These are phyloP conservation scores for Peronospora tabacina DNA, from an alignment of 352 stramenopile genomes.

Conservation along the genomic window DNA sequence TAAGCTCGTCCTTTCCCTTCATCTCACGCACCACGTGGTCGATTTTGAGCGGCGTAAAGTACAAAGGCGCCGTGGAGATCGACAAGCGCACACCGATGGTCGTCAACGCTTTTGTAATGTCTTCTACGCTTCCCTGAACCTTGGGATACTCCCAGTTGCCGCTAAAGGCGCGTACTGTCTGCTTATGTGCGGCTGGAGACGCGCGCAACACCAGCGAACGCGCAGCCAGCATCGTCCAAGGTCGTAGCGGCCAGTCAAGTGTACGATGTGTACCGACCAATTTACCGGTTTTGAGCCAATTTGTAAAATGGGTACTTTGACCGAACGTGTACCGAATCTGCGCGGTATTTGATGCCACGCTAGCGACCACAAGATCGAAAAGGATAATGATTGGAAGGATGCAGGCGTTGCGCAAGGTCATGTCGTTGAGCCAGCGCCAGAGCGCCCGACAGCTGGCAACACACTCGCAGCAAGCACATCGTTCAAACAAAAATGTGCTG, in stretches of 20 bases:
- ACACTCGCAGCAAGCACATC: conserved; percentile 32
- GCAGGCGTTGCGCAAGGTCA: conserved; percentile 60
- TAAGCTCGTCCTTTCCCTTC: conserved; percentile 62
- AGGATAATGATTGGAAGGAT: conserved; percentile 34
- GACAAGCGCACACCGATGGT: conserved; percentile 67
- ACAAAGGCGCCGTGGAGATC: conserved; percentile 67
- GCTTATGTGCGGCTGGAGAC: conserved; percentile 8
- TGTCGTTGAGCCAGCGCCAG: conserved; percentile 47
- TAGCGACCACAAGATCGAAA: background rate
- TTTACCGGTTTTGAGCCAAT: conserved; percentile 3
- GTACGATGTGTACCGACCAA: background rate
- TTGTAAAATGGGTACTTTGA: background rate
- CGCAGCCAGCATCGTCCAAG: conserved; percentile 21
- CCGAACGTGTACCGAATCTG: background rate
- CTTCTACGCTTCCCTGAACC: conserved; percentile 60
- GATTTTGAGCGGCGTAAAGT: conserved; percentile 79
- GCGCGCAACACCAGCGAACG: conserved; percentile 19
- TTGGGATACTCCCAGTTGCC: conserved; percentile 79
- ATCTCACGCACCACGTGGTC: conserved; percentile 78
- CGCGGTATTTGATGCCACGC: conserved; percentile 2
- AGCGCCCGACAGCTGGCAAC: conserved; percentile 28
- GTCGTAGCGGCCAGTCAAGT: conserved; percentile 12
- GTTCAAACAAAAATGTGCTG: conserved; percentile 28
- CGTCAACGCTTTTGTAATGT: conserved; percentile 63
- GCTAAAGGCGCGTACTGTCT: conserved; percentile 50